Evolutionary conservation across 2,329 filamentous ascomycete genomes (phyloP).

Genomic region (Dichotomopilus funicola): DNA sequence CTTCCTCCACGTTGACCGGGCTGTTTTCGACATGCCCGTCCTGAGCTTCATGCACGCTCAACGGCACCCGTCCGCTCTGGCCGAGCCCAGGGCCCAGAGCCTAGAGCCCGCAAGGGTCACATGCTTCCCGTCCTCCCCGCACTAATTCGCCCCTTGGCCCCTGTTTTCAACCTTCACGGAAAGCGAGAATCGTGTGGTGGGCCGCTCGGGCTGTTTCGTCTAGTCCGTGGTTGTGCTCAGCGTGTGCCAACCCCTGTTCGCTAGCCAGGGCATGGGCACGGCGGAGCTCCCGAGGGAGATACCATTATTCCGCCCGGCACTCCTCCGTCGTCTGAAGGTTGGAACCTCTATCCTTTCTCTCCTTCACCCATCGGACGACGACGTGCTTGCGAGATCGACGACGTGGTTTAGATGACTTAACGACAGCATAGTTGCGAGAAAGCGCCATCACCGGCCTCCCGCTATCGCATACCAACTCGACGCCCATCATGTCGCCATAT

Average conservation of each 20-base stretch:
- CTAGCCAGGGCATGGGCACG: neutral
- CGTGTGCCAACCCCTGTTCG: slow-evolving; percentile 20
- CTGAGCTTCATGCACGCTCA: slow-evolving; percentile 20
- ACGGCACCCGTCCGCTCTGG: slow-evolving; percentile 4
- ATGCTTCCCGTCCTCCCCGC: slow-evolving; percentile 13
- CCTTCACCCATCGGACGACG: slow-evolving; percentile 27
- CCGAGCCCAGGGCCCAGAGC: neutral
- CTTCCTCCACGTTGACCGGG: slow-evolving; percentile 12
- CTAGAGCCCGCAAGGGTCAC: neutral
- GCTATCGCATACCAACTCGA: slow-evolving; percentile 18
- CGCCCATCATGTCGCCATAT: slow-evolving; percentile 24
- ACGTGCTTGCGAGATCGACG: slow-evolving; percentile 25
- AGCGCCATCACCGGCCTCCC: slow-evolving; percentile 28
- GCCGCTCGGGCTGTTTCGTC: slow-evolving; percentile 40
- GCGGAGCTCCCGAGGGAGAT: slow-evolving; percentile 2
- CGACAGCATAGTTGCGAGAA: slow-evolving; percentile 30
- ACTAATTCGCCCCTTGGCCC: slow-evolving; percentile 13
- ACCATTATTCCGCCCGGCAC: slow-evolving; percentile 21
- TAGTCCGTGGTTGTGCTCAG: slow-evolving; percentile 34
- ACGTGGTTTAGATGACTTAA: slow-evolving; percentile 40
- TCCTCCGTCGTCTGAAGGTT: slow-evolving; percentile 24
- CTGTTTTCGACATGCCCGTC: slow-evolving; percentile 4
- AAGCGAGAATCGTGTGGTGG: slow-evolving; percentile 28
- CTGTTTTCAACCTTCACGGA: slow-evolving; percentile 31
- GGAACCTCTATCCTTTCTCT: slow-evolving; percentile 18